These are phyloP conservation scores for Lepidium didymum DNA, from an alignment of 345 rosid genomes.

Conservation along the genomic window DNA sequence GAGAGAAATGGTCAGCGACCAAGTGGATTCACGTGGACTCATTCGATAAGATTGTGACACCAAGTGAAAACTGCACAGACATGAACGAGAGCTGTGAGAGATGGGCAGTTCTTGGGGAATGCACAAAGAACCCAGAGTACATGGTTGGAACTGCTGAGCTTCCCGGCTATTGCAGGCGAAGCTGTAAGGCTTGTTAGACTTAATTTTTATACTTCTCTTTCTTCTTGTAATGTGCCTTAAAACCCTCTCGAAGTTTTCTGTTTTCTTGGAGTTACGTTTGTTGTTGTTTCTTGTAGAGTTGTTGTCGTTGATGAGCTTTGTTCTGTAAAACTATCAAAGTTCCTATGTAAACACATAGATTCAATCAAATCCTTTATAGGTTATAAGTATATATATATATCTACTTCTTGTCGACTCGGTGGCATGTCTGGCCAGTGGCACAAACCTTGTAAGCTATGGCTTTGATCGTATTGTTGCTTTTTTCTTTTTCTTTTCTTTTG, in stretches of 20 bases:
- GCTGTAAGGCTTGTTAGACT: slow-evolving; percentile 72
- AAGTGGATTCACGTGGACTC: slow-evolving; percentile 96
- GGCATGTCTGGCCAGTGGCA: not conserved
- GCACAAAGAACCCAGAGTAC: slow-evolving; percentile 76
- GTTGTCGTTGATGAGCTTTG: not conserved
- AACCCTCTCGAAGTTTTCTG: not conserved
- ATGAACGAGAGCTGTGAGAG: slow-evolving; percentile 68
- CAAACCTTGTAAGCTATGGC: not conserved
- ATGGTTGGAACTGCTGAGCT: slow-evolving; percentile 79
- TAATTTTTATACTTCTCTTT: not conserved
- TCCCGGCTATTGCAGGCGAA: slow-evolving; percentile 82
- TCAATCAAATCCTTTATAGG: not conserved
- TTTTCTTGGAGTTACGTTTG: not conserved
- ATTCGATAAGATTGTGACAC: slow-evolving; percentile 53
- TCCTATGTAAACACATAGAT: not conserved
- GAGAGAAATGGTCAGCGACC: slow-evolving; percentile 99
- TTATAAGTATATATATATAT: not conserved
- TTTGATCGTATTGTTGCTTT: not conserved
- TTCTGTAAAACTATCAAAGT: not conserved
- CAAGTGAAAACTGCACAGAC: slow-evolving; percentile 66
- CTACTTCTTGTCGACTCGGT: not conserved
- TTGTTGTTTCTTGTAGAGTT: slow-evolving; percentile 13
- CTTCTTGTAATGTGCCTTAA: not conserved
- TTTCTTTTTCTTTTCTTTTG: too few species aligned
- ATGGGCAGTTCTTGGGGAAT: slow-evolving; percentile 94